Base-by-base conservation (phyloP, 345 rosid genomes). In the Brassica cretica region DNA sequence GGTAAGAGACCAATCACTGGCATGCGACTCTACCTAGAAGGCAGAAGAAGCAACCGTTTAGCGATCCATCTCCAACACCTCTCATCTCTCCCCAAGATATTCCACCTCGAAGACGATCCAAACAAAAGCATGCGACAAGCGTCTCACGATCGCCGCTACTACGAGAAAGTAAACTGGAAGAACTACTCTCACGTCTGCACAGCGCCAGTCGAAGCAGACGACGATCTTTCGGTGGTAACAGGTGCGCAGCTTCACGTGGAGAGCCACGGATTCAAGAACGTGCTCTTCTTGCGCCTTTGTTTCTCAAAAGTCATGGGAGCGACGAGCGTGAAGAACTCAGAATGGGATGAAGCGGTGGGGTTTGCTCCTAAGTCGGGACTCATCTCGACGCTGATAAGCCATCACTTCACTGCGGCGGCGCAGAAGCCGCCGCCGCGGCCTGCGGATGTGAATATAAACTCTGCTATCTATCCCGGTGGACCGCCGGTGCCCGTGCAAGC, bases 1-100 rank as follows among this genome's bases (percentile, higher is more conserved):
- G 97, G 98, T 66, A 89, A 89, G 84, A 87, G 98, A 77, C 99
- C 98, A 2, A 88, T 95, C 63, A 95, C 98, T 49, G 99, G 99
- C 66, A 86, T 95, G 76, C 84, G 99, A 69, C 99, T 95, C 37
- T 93, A 91, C 85, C 88, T 95, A 68, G 98, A 95, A 75, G 99
- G 99, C 60, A 85, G 89, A 87, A 87, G 91, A 76, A 91, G 93
- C 79, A 93, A 93, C 64, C 87, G 88, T 59, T 65, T 95, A 64
- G 98, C 98, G 16, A 83, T 95, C 72, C 97, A 93, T 81, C 71
- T 95, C 84, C 99, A 95, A 83, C 99, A 95, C 75, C 98, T 93
- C 66, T 93, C 99, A 55, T 89, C 98, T 61, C 96, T 95, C 64
- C 99, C 98, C 8, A 93, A 91, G 75, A 80, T 89, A 67, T 90